Evolutionary conservation across 306 rosid genomes (phyloP), one percentile per base, ranked within the genome.

Genomic region (Hippophae gyantsensis): DNA sequence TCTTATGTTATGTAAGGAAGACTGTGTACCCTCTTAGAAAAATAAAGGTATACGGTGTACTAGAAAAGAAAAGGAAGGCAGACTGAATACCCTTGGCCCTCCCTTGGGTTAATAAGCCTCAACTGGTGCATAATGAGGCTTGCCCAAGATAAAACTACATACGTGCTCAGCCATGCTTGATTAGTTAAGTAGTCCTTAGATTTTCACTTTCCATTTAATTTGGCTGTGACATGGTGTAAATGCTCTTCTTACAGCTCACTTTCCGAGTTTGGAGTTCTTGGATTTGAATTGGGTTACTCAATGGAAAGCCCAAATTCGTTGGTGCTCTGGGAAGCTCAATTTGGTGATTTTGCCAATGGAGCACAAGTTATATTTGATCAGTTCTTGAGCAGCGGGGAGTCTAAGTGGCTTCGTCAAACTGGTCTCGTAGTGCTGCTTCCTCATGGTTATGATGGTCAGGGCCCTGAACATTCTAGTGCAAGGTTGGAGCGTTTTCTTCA

Each of bases 401-500:
- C 99, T 0, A 92, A 88, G 73, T 92, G 99, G 99, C 89, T 87
- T 60, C 96, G 95, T 64, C 99, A 92, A 74, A 83, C 95, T 63
- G 99, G 99, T 55, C 93, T 92, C 62, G 89, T 83, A 63, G 69
- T 92, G 56, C 71, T 92, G 69, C 99, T 92, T 73, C 99, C 99
- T 55, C 96, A 92, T 78, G 96, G 99, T 61, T 92, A 85, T 40
- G 96, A 92, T 70, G 96, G 99, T 59, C 96, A 92, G 71, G 99
- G 99, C 66, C 99, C 99, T 68, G 99, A 87, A 76, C 99, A 92
- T 80, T 87, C 95, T 53, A 88, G 96, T 82, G 95, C 85, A 52
- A 76, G 86, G 64, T 42, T 88, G 79, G 99, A 92, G 73, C 87
- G 99, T 64, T 92, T 79, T 73, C 99, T 92, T 69, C 99, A 83